Evolutionary conservation across 768 basidiomycete genomes (phyloP), one percentile per base, ranked within the genome.

Genomic region (Fistulinella prunicolor): DNA sequence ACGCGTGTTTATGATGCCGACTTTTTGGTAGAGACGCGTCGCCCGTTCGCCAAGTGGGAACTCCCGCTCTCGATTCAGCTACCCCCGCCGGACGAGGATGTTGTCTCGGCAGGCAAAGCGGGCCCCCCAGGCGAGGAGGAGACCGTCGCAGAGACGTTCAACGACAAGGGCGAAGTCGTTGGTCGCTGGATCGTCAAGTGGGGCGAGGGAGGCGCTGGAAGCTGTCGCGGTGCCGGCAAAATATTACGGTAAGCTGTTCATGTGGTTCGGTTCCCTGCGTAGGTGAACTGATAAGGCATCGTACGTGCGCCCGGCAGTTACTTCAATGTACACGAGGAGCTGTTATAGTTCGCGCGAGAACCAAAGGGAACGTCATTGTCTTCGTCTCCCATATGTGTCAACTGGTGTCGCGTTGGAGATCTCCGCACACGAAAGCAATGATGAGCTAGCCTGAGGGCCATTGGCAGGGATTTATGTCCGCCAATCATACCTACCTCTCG

Each of bases 21-120:
- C 23, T 89, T 91, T 62, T 62, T 91, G 40, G 75, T 83, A 7
- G 80, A 80, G 41, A 82, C 85, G 0, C 70, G 65, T 47, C 76
- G 89, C 28, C 80, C 84, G 2, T 85, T 91, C 54, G 86, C 89
- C 12, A 89, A 81, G 51, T 92, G 88, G 89, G 85, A 89, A 61
- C 78, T 92, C 21, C 81, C 84, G 20, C 64, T 72, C 36, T 69
- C 58, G 20, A 70, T 89, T 24, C 64, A 73, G 41, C 67, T 85
- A 1, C 73, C 79, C 17, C 38, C 59, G 2, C 13, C 72, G 1
- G 51, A 57, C 7, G 61, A 70, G 16, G 72, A 74, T 51, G 58
- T 66, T 4, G 50, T 59, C 19, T 54, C 49, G n/a, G 59, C 67
- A 1, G 47, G 50, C 14, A 68, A 61, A 32, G 70, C 66, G 2